Conservation (phyloP, 208 protist genomes). For the Wallacemonas collosoma region DNA sequence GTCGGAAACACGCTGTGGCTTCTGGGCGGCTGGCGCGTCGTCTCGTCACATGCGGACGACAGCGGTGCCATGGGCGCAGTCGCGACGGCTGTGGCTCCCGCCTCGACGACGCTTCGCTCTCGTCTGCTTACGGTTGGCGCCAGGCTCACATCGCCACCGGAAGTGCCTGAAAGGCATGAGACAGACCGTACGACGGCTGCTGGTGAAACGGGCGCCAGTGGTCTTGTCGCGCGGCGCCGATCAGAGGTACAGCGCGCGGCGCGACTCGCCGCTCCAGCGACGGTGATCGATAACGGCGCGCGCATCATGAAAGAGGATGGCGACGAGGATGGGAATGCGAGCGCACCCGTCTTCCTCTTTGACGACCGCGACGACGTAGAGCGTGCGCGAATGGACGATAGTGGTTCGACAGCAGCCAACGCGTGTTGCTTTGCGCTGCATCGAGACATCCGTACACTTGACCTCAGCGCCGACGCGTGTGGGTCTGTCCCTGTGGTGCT, state of each 20-base stretch:
- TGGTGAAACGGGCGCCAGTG: not conserved
- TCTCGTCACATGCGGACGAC: not conserved
- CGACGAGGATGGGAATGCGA: not conserved
- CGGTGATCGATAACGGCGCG: not conserved
- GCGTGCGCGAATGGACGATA: not conserved
- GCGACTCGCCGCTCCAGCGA: not conserved
- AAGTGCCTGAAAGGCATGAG: too few species aligned
- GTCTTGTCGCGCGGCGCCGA: constrained; percentile 6
- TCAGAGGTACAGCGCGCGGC: constrained; percentile 12
- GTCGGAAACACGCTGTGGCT: constrained; percentile 27
- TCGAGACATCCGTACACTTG: constrained; percentile 4
- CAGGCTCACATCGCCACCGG: too few species aligned
- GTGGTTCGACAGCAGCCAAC: not conserved
- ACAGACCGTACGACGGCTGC: too few species aligned
- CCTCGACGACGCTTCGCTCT: not conserved
- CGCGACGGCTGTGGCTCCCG: not conserved
- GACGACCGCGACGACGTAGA: constrained; percentile 9
- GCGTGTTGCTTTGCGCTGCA: not conserved
- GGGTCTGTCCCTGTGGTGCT: constrained; percentile 3
- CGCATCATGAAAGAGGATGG: not conserved
- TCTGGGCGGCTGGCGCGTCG: constrained; percentile 30
- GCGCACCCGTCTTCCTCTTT: not conserved
- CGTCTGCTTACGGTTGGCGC: not conserved
- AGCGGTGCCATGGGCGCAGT: not conserved
- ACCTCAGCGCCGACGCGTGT: not conserved